Evolutionary conservation across 163 green algal genomes (phyloP).

Genomic region (Chlamydomonas reinhardtii): DNA sequence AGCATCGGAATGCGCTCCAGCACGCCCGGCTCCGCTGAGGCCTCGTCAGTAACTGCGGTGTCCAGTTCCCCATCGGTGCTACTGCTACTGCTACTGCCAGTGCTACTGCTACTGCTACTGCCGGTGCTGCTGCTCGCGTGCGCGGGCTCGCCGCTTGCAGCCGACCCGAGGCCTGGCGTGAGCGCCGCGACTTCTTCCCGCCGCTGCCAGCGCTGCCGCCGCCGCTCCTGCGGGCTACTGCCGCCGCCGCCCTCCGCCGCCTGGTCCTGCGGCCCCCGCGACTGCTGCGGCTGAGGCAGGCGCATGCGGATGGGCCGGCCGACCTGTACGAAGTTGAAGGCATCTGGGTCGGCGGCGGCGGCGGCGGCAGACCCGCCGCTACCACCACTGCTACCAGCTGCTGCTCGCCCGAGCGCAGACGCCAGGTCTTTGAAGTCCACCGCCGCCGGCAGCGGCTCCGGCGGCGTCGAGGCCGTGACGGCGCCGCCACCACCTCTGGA

Average conservation of each 20-base stretch:
- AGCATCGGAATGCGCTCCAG: constrained; percentile 37
- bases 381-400: too few species aligned
- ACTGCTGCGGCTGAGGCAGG: too few species aligned
- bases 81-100: background rate
- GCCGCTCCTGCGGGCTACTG: background rate
- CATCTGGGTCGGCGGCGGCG: background rate
- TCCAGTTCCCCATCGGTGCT: background rate
- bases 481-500: too few species aligned
- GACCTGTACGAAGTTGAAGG: constrained; percentile 28
- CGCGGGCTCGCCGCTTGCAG: background rate
- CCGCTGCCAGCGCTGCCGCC: background rate
- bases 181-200: too few species aligned
- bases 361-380: too few species aligned
- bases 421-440: too few species aligned
- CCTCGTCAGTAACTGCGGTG: background rate
- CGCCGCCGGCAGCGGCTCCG: too few species aligned
- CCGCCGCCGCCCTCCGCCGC: background rate
- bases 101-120: background rate
- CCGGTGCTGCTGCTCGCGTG: too few species aligned
- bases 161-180: too few species aligned
- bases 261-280: background rate
- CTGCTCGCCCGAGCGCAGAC: too few species aligned
- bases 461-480: too few species aligned
- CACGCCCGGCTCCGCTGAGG: background rate
- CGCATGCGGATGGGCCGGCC: background rate